Base-by-base conservation (phyloP, 2,329 filamentous ascomycete genomes). In the Phialemoniopsis sp. region DNA sequence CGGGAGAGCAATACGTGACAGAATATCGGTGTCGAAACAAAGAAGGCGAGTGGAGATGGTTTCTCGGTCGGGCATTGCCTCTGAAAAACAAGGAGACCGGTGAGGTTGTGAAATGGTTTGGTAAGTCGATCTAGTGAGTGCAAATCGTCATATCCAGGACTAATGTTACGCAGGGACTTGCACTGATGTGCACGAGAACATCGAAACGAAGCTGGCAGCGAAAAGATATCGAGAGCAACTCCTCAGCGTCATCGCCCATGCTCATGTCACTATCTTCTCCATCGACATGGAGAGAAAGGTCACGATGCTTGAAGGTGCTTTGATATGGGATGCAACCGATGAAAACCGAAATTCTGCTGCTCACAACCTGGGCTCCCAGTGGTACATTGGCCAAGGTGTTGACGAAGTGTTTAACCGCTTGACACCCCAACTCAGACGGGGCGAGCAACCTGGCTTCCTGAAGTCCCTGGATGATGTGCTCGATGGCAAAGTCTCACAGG, bases 41-140 rank as follows among this genome's bases (percentile, higher is more conserved):
- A 36, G 73, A 83, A 26, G 87, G 86, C 1, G 73, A 83, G 40
- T 90, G 80, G 78, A 72, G 85, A 38, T 91, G 87, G 87, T 88
- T 89, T 70, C 66, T 91, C 3, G 85, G 82, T 10, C 73, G 85
- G 32, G 87, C 85, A 2, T 58, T 85, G 13, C 85, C 87, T 0
- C 70, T 89, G 50, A 72, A 71, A 30, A 79, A 87, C 43, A 74
- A 73, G 45, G 73, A 82, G 33, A 77, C 76, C 0, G 84, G 83
- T 3, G 66, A 73, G 35, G 87, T 90, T 36, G 70, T 87, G 42
- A 88, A 86, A 54, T 90, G 86, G 86, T 88, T 87, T 50, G 87
- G 85, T 64, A 53, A 46, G 63, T 49, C 13, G 5, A 16, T 12
- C 10, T 32, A 6, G 13, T 21, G 31, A 14, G 14, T 13, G 28